Evolutionary conservation across 805 yeast genomes (phyloP).

Genomic region (Priceomyces haplophilus): DNA sequence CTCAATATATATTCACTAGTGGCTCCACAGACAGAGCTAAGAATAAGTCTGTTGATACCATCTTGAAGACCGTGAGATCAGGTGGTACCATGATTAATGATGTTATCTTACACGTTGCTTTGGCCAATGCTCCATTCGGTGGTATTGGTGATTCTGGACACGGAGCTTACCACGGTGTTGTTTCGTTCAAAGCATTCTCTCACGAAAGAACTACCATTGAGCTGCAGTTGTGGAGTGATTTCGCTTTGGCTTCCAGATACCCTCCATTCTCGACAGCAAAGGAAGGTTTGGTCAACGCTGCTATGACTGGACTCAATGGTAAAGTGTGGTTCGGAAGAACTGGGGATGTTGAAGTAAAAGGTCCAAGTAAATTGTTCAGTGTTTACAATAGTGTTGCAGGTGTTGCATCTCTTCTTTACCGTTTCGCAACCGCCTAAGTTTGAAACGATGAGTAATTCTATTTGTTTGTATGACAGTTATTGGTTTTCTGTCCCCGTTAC

Average conservation of each 20-base stretch:
- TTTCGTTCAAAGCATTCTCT: slow-evolving; percentile 54
- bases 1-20: slow-evolving; percentile 64
- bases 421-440: slow-evolving; percentile 11
- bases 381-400: slow-evolving; percentile 33
- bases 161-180: slow-evolving; percentile 78
- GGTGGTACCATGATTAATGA: slow-evolving; percentile 76
- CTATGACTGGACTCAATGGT: slow-evolving; percentile 29
- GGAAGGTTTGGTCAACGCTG: slow-evolving; percentile 20
- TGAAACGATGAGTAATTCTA: not conserved
- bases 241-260: slow-evolving; percentile 56
- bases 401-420: slow-evolving; percentile 24
- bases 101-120: slow-evolving; percentile 65
- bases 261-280: slow-evolving; percentile 54
- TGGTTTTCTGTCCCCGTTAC: not conserved
- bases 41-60: slow-evolving; percentile 39
- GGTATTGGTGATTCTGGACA: slow-evolving; percentile 84
- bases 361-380: slow-evolving; percentile 32
- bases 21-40: slow-evolving; percentile 44
- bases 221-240: slow-evolving; percentile 66
- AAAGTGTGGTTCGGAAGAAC: slow-evolving; percentile 38
- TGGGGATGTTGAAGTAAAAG: slow-evolving; percentile 32
- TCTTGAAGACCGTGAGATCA: slow-evolving; percentile 57
- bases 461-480: not conserved
- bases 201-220: slow-evolving; percentile 67
- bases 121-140: slow-evolving; percentile 77